Evolutionary conservation across 441 rosid species (phyloP).

Genomic region (Gossypium schwendimanii): DNA sequence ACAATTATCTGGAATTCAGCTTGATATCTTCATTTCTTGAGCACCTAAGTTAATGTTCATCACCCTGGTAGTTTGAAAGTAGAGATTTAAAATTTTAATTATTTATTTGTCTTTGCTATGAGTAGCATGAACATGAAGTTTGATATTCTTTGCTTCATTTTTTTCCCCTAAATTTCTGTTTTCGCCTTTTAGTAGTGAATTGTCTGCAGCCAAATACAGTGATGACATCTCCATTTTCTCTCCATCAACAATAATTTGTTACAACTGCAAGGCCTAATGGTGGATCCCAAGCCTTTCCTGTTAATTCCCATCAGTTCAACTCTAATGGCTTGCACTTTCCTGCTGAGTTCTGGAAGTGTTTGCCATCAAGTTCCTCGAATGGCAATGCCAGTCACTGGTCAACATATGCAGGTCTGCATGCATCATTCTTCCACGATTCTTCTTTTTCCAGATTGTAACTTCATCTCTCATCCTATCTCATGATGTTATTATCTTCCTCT

Average conservation of each 20-base stretch:
- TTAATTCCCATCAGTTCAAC: constrained; percentile 12
- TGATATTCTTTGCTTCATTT: background rate
- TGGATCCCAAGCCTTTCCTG: constrained; percentile 21
- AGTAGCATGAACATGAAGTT: background rate
- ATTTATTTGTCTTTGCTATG: background rate
- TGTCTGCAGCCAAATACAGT: constrained; percentile 31
- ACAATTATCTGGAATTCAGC: background rate
- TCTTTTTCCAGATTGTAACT: background rate
- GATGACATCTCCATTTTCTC: constrained; percentile 27
- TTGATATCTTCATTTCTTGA: background rate
- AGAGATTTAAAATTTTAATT: background rate
- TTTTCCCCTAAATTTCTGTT: background rate
- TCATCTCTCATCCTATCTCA: constrained; percentile 5
- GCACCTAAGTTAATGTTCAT: background rate
- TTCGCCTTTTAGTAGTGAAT: constrained; percentile 3
- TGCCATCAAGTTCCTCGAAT: constrained; percentile 37
- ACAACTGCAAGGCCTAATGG: constrained; percentile 21
- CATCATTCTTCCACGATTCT: background rate
- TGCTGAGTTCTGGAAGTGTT: constrained; percentile 19
- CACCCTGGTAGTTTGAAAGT: background rate
- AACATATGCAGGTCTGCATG: constrained; percentile 35
- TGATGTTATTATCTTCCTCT: constrained; percentile 4
- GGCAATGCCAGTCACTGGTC: constrained; percentile 21
- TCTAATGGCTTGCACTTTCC: constrained; percentile 21
- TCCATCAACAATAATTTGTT: constrained; percentile 34